Evolutionary conservation across 1,139 yeast genomes (phyloP), one percentile per base, ranked within the genome.

Genomic region (Nadsonia starkeyi-henricii): DNA sequence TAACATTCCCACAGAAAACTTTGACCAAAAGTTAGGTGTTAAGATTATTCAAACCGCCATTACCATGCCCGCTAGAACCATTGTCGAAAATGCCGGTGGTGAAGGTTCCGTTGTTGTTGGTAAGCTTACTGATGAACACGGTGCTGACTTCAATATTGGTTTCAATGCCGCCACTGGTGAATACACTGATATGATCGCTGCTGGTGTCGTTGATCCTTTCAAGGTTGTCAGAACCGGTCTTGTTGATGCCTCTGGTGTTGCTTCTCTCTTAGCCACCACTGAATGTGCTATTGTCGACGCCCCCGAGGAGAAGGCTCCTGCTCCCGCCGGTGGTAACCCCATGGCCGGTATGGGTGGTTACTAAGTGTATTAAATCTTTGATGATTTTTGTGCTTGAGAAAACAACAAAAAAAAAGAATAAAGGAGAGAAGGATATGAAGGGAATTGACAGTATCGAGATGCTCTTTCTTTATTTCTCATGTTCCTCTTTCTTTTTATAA

Each of bases 201-300:
- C 95, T 53, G 99, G 99, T 77, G 91, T 91, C 70, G 88, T 89
- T 65, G 99, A 91, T 71, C 99, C 99, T 58, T 88, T 91, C 79
- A 93, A 91, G 79, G 98, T 93, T 62, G 98, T 93, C 57, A 86
- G 94, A 75, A 83, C 88, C 60, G 98, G 98, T 58, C 77, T 91
- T 62, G 91, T 88, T 51, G 98, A 91, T 62, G 99, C 99, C 53
- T 78, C 95, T 50, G 96, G 97, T 73, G 98, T 91, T 58, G 98
- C 99, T 48, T 88, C 97, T 28, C 77, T 91, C 67, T 78, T 91
- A 68, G 98, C 97, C 58, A 93, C 98, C 51, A 91, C 98, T 55
- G 99, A 91, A 73, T 93, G 96, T 70, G 96, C 97, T 56, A 86
- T 91, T 64, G 97, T 89, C 54, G 96, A 89, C 62, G 96, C 94